Evolutionary conservation across 345 rosid species (phyloP).

Genomic region (Limnanthes douglasii): DNA sequence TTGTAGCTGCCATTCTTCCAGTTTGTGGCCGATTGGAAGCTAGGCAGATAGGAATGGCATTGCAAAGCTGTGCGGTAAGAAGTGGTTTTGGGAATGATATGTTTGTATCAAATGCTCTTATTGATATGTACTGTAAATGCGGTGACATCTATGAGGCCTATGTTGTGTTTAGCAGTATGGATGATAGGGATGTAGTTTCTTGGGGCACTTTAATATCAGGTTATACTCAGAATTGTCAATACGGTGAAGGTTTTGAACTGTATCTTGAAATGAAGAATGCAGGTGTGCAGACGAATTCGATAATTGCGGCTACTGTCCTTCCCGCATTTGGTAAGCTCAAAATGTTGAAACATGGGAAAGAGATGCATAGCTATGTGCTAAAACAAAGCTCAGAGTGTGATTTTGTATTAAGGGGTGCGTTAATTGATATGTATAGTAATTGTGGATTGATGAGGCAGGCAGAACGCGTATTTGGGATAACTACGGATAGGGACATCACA

Average conservation of each 20-base stretch:
- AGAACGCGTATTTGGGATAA: slow-evolving; percentile 20
- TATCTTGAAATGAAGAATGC: slow-evolving; percentile 20
- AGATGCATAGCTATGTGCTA: slow-evolving; percentile 27
- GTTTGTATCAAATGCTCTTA: slow-evolving; percentile 38
- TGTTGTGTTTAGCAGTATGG: slow-evolving; percentile 16
- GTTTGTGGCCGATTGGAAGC: slow-evolving; percentile 15
- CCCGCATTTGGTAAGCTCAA: slow-evolving; percentile 29
- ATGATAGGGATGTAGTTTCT: slow-evolving; percentile 24
- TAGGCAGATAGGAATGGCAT: slow-evolving; percentile 14
- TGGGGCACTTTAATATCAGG: slow-evolving; percentile 45
- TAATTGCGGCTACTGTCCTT: slow-evolving; percentile 28
- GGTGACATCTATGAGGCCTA: slow-evolving; percentile 19
- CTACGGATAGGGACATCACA: slow-evolving; percentile 14
- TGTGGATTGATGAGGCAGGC: slow-evolving; percentile 23
- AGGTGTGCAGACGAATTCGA: slow-evolving; percentile 22
- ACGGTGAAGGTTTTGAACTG: slow-evolving; percentile 14
- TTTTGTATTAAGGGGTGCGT: slow-evolving; percentile 25
- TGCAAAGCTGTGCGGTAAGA: slow-evolving; percentile 16
- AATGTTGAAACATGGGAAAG: slow-evolving; percentile 31
- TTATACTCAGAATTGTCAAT: slow-evolving; percentile 26
- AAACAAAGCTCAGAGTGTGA: slow-evolving; percentile 29
- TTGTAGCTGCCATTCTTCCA: slow-evolving; percentile 16
- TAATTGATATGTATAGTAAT: slow-evolving; percentile 43
- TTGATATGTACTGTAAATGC: slow-evolving; percentile 47
- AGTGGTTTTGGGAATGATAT: slow-evolving; percentile 18